Base-by-base conservation (phyloP, 805 yeast genomes). In the Ogataea siamensis region DNA sequence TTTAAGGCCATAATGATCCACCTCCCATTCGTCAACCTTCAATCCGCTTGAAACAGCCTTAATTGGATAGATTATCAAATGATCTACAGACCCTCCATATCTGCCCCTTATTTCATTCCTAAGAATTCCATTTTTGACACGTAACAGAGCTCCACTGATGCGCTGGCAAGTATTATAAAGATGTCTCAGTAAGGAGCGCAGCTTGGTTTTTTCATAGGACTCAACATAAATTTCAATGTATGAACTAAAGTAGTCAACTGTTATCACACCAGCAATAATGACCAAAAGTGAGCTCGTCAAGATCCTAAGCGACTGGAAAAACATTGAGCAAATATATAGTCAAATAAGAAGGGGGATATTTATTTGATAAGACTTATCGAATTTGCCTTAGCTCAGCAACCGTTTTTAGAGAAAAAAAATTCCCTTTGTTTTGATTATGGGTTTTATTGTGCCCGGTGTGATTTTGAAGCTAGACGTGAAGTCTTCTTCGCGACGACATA, bases 41-140 rank as follows among this genome's bases (percentile, higher is more conserved):
- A 57, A 19, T 3, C 63, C 63, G 9, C 32, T 49, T 11, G 53
- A 42, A 5, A 50, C 53, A 3, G 60, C 49, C 32, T 60, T 60
- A 32, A 60, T 54, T 1, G 64, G 64, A 34, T 57, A 60, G 4
- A 60, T 41, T 4, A 53, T 37, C 39, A 58, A 33, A 30, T 49
- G 32, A 18, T 54, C 53, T n/a, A 60, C 42, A 2, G 10, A 22
- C 6, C 62, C 60, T 11, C 57, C 60, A 28, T 47, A 23, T 7
- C 36, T 41, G 4, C 57, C 59, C 9, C 24, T 21, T 3, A 39
- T 26, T 7, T 19, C 17, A 16, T 12, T 31, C 4, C 35, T n/a
- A 17, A 40, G 21, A 3, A 46, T 8, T 3, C 9, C 11, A 16
- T 40, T 34, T 24, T 18, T 31, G 8, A 27, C 7, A 10, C 28